Evolutionary conservation across 768 basidiomycete genomes (phyloP), one percentile per base, ranked within the genome.

Genomic region (Agaricus sinodeliciosus): DNA sequence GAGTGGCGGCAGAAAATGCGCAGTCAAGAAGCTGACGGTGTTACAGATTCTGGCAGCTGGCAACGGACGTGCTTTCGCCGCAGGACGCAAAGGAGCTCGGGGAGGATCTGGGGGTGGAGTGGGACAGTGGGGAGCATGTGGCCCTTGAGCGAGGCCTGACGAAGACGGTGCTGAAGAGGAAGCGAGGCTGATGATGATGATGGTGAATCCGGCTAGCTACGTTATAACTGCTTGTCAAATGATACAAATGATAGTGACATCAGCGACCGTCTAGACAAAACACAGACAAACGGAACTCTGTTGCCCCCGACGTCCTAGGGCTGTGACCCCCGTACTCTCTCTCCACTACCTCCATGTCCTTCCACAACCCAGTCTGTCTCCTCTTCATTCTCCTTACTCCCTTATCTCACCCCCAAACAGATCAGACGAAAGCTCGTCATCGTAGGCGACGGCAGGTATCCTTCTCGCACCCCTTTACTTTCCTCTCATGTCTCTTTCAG

Each of bases 391-490:
- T 54, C 48, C 47, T 42, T 25, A 22, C 48, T 31, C 34, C 51
- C 56, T 35, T 47, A 51, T 54, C 54, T 60, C 60, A 47, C 51
- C 52, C 44, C 54, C 49, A 37, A 28, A 49, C 44, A 95, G 92
- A 90, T 97, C 69, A 84, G 92, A 61, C 80, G 94, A 63, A 97
- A 97, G 73, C 77, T 97, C 54, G 94, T 95, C 70, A 93, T 94
- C 65, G 94, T 97, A 57, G 95, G 95, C 60, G 95, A 99, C 71
- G 95, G 95, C 75, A 76, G 66, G 84, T 76, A 60, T 52, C 56
- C 43, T 40, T 59, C 53, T 34, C 51, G 43, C 52, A 55, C 15
- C 44, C 55, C 41, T 52, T 43, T 42, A 49, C 35, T 48, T 46
- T 51, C 36, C 54, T 53, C 66, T 68, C 59, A 57, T 31, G 52